A percentile compares a stretch with the other conserved stretches of the same genome.
Conservation (phyloP, 164 flowering plant species). For the Piper longum region DNA sequence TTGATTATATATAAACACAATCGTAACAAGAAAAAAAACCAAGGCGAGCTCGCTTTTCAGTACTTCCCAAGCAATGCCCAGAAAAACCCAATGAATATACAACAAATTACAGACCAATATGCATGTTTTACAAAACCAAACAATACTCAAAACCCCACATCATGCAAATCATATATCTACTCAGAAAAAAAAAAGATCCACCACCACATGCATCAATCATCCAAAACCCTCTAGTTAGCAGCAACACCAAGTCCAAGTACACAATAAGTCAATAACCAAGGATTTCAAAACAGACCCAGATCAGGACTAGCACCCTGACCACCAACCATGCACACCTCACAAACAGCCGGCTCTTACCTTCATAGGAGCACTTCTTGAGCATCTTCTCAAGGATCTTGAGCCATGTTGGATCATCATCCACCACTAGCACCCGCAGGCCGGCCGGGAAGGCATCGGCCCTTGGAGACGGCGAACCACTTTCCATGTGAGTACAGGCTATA, state of each 20-base stretch:
- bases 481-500: not conserved
- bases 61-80: not conserved
- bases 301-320: not conserved
- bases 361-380: slow-evolving; percentile 84
- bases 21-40: not conserved
- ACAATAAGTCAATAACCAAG: not conserved
- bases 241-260: not conserved
- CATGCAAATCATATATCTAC: no score
- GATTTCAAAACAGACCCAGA: not conserved
- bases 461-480: slow-evolving; percentile 2
- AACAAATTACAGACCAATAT: not conserved
- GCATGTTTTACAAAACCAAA: no score
- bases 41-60: no score
- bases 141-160: not conserved
- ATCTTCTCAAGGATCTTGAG: slow-evolving; percentile 83
- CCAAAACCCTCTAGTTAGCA: no score
- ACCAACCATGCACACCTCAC: not conserved
- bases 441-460: slow-evolving; percentile 58
- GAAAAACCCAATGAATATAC: not conserved
- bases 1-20: no score
- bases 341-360: slow-evolving; percentile 17
- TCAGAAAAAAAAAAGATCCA: no score
- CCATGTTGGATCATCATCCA: slow-evolving; percentile 94
- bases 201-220: no score
- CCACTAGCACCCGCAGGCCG: slow-evolving; percentile 87